phyloP scores from a whole-genome alignment of 345 rosid species.

The Gossypium thurberi region DNA sequence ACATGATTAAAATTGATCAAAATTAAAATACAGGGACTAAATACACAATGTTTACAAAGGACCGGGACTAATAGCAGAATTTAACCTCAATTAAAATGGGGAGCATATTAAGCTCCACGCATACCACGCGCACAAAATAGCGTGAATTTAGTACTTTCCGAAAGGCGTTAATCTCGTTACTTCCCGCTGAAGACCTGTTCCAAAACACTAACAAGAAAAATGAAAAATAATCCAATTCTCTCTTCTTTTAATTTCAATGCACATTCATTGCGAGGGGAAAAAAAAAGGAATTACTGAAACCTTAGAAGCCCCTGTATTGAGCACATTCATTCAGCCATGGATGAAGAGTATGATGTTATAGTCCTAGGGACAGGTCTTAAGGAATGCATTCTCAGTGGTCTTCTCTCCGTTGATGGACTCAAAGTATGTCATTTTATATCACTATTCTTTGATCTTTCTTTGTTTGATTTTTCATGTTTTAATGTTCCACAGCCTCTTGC shows the following conservation, averaged over 20 bases:
- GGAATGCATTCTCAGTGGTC: conserved; percentile 94
- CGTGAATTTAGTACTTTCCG: conserved; percentile 5
- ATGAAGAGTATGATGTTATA: conserved; percentile 91
- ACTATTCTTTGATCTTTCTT: neutral
- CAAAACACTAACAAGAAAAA: neutral
- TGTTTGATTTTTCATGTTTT: neutral
- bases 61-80: too few relatives aligned
- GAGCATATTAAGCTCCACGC: neutral
- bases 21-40: too few relatives aligned
- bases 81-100: too few relatives aligned
- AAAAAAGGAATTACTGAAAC: neutral
- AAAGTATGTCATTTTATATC: conserved; percentile 35
- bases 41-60: too few relatives aligned
- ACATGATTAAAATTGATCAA: too few relatives aligned
- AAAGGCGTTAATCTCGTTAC: conserved; percentile 20
- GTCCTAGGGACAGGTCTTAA: conserved; percentile 96
- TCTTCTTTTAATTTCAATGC: neutral
- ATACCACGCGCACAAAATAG: conserved; percentile 14
- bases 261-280: neutral
- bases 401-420: conserved; percentile 90
- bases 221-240: neutral
- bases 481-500: neutral
- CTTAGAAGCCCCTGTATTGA: neutral
- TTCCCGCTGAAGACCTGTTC: conserved; percentile 40
- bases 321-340: conserved; percentile 33